Base-by-base conservation (phyloP, 345 rosid species). In the Citrus reticulata region DNA sequence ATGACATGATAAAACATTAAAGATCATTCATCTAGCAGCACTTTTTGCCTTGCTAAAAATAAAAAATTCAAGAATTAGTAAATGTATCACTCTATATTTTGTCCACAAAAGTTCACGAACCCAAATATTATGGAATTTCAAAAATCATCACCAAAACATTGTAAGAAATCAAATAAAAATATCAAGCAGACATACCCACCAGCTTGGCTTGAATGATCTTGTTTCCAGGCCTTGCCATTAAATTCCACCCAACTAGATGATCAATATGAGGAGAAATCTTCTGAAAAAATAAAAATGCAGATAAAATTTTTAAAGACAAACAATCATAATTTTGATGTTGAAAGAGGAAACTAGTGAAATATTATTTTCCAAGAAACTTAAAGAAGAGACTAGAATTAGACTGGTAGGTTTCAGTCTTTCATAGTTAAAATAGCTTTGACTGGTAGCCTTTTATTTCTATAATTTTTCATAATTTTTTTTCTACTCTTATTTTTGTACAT, bases 181-280 rank as follows among this genome's bases (percentile, higher is more conserved):
- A 82, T 10, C 27, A 61, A 9, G 20, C 6, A 84, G 87, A 83
- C 90, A 87, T 88, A 88, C 91, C 89, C 79, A 92, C 91, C 93
- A 92, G 91, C 85, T 92, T 90, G 87, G 93, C 90, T 87, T 90
- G 97, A 54, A 89, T 85, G 83, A 86, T 90, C 87, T 82, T 90
- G 87, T 83, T 90, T 60, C 93, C 88, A 27, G 88, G 87, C 72
- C 87, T 83, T 61, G 94, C 84, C 92, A 89, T 91, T 76, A 68
- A 55, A 22, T 65, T 75, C 17, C 59, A 30, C 16, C 35, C 74
- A 30, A 32, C 59, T 20, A 11, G 63, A 42, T 30, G 63, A 54
- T 30, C 63, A 51, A 49, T 29, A 20, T 24, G 42, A 75, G 68
- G 24, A 55, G 22, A 29, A 11, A 65, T 16, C 22, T 57, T 55